These are phyloP conservation scores for Brassica napus DNA, from an alignment of 345 rosid genomes.

Conservation along the genomic window DNA sequence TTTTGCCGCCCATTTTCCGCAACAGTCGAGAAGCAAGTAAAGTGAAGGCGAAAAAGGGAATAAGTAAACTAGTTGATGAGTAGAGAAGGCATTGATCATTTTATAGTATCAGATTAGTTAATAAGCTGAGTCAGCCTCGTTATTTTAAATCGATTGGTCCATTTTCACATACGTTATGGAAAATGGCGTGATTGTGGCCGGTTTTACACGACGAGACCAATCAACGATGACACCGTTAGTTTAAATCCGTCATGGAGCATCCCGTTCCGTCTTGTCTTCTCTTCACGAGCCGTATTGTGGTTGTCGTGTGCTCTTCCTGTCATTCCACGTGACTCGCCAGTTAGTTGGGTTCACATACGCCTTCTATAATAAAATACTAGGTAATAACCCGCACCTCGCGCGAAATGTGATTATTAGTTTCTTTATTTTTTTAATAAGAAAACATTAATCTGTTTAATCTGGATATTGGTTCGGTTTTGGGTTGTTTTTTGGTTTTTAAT, in stretches of 20 bases:
- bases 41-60: constrained; percentile 29
- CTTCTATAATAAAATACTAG: no score
- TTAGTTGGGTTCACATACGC: constrained; percentile 11
- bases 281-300: constrained; percentile 25
- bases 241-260: constrained; percentile 20
- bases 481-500: no score
- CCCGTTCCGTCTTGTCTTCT: constrained; percentile 24
- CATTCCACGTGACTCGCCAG: constrained; percentile 1
- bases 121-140: constrained; percentile 31
- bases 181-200: constrained; percentile 31
- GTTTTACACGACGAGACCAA: constrained; percentile 29
- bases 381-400: no score
- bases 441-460: no score
- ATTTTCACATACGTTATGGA: neutral
- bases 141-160: neutral
- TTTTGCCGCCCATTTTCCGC: constrained; percentile 41
- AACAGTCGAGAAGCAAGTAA: neutral
- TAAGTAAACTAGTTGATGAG: constrained; percentile 40
- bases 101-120: no score
- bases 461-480: no score
- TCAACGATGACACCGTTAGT: constrained; percentile 26
- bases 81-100: constrained; percentile 29
- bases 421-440: no score
- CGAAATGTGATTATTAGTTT: no score
- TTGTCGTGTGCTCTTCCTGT: constrained; percentile 13